Evolutionary conservation across 2,329 filamentous ascomycete genomes (phyloP), one percentile per base, ranked within the genome.

Genomic region (Nigrograna mackinnonii): DNA sequence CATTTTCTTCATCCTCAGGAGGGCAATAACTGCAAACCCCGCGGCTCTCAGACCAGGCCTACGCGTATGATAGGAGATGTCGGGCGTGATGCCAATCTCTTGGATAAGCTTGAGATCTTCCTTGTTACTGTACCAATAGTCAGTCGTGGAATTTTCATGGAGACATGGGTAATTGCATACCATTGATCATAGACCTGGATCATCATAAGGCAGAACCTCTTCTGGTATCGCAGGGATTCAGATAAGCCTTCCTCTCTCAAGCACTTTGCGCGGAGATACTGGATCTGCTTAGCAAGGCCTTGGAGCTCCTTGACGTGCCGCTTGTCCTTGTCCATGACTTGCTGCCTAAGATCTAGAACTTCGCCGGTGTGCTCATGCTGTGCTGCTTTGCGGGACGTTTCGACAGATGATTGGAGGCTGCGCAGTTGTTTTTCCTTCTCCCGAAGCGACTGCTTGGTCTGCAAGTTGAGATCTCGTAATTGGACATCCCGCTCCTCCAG

Each of bases 151-250:
- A 7, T 19, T 22, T 40, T 44, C 13, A 33, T 33, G 6, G 22
- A 18, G 39, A 37, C 28, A 43, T 45, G 22, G 19, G 39, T 37
- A 28, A 43, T 45, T 52, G 85, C 89, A 56, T 85, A 96, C 92
- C 91, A 97, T 73, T 89, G 86, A 61, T 90, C 86, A 58, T 90
- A 91, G 58, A 95, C 83, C 56, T 91, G 84, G 40, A 95, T 82
- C 68, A 90, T 84, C 66, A 89, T 77, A 58, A 85, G 71, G 71
- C 96, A 82, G 67, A 89, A 91, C 54, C 80, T 83, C 78, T 99
- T 99, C 50, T 89, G 89, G 71, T 86, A 95, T 6, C 87, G 88
- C 22, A 92, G 81, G 58, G 91, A 89, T 49, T 80, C 79, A 31
- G 94, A 81, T 70, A 97, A 85, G 37, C 80, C 82, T 55, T 89